These are phyloP conservation scores for Laguncularia racemosa DNA, from an alignment of 345 rosid species.

Conservation along the genomic window DNA sequence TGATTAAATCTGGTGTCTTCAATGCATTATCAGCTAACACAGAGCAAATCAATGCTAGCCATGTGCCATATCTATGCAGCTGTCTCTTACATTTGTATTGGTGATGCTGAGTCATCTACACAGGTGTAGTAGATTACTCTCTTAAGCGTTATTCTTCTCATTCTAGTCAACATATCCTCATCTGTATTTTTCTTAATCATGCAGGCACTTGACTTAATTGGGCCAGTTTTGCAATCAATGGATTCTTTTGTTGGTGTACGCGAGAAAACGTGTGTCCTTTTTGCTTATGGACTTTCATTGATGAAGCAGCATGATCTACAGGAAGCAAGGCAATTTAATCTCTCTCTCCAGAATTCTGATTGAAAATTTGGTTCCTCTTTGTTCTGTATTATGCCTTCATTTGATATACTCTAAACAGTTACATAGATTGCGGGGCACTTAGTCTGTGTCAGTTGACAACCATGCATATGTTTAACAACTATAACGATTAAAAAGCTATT, in stretches of 20 bases:
- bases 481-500: too few species aligned
- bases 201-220: conserved; percentile 92
- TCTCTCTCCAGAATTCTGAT: too few species aligned
- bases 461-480: too few species aligned
- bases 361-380: too few species aligned
- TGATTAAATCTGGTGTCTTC: conserved; percentile 5
- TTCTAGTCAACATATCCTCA: not conserved
- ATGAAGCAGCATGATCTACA: conserved; percentile 92
- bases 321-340: conserved; percentile 61
- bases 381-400: too few species aligned
- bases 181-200: not conserved
- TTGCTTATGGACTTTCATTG: conserved; percentile 86
- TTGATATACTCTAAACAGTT: too few species aligned
- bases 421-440: too few species aligned
- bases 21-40: conserved; percentile 55
- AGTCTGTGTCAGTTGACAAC: too few species aligned
- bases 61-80: conserved; percentile 94
- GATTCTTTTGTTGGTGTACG: conserved; percentile 82
- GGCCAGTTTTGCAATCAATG: conserved; percentile 69
- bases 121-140: conserved; percentile 39
- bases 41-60: conserved; percentile 84
- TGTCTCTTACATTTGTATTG: conserved; percentile 79
- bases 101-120: conserved; percentile 91
- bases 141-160: not conserved
- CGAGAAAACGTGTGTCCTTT: conserved; percentile 87